These are phyloP conservation scores for Taxawa tesnikishii DNA, from an alignment of 2,329 filamentous ascomycete species.

Conservation along the genomic window DNA sequence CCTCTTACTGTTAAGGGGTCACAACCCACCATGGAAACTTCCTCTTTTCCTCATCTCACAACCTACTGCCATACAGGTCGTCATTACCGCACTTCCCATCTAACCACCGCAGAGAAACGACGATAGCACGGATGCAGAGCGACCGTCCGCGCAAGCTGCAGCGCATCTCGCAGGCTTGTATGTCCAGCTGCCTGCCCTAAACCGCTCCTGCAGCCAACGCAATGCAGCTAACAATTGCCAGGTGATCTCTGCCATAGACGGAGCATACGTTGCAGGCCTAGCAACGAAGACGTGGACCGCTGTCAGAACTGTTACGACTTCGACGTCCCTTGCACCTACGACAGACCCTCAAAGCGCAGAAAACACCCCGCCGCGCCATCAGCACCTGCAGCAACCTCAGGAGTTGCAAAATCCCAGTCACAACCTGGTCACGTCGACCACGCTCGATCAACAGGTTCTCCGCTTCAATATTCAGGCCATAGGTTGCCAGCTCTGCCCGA, in stretches of 20 bases:
- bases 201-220: background rate
- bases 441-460: background rate
- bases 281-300: slow-evolving; percentile 20
- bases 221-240: too few relatives aligned
- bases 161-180: slow-evolving; percentile 22
- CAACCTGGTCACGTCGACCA: slow-evolving; percentile 1
- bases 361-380: slow-evolving; percentile 4
- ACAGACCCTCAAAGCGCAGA: slow-evolving; percentile 29
- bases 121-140: slow-evolving; percentile 10
- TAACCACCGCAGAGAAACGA: too few relatives aligned
- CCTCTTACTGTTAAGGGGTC: too few relatives aligned
- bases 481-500: background rate
- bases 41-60: too few relatives aligned
- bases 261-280: slow-evolving; percentile 32
- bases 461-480: background rate
- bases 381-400: background rate
- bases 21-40: too few relatives aligned
- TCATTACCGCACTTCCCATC: too few relatives aligned
- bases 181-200: background rate
- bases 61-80: too few relatives aligned
- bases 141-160: slow-evolving; percentile 22
- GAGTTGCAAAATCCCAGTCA: slow-evolving; percentile 5
- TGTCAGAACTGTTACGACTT: slow-evolving; percentile 42
- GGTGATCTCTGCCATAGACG: slow-evolving; percentile 39
- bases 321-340: slow-evolving; percentile 35